Base-by-base conservation (phyloP, 768 basidiomycete genomes). In the Lactarius sanguifluus region DNA sequence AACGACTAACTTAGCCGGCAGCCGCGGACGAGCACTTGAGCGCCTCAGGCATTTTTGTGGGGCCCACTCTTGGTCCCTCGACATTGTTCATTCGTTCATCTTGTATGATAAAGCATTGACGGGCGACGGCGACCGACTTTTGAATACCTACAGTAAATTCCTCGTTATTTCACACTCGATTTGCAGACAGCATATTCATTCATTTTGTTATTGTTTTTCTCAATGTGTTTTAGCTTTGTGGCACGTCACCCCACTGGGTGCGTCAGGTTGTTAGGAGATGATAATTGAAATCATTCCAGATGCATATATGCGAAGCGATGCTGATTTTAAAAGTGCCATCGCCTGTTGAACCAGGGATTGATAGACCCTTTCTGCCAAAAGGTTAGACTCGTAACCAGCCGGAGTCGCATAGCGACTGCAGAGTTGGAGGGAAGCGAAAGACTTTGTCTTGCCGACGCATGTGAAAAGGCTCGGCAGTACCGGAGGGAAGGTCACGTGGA, bases 141-240 rank as follows among this genome's bases (percentile, higher is more conserved):
- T 47, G 62, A 47, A 57, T 63, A 34, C 55, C 62, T 63, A 57
- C 32, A 55, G 32, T 63, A 63, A 23, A 63, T 34, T 45, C 28
- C n/a, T 23, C 30, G n/a, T 52, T 57, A 63, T 38, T 45, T 63
- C 13, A 67, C 62, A n/a, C 65, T n/a, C 64, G 70, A 38, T 67
- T 57, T 40, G 20, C 43, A 34, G 43, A 20, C 62, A 65, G 68
- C 50, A 52, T 52, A 25, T 52, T 52, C 50, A 52, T 52, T 15
- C 50, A 52, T 25, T 50, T 23, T 50, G n/a, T 23, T 50, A 25
- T 25, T 25, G 23, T 52, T 52, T 28, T 28, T 52, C 50, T 52
- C 13, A 25, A 25, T 23, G 13, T 50, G 50, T 52, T 16, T 47
- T 25, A 52, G 50, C 50, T 52, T 52, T 52, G 50, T 25, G 50